Base-by-base conservation (phyloP, 139 green algal genomes). In the Micractinium conductrix region DNA sequence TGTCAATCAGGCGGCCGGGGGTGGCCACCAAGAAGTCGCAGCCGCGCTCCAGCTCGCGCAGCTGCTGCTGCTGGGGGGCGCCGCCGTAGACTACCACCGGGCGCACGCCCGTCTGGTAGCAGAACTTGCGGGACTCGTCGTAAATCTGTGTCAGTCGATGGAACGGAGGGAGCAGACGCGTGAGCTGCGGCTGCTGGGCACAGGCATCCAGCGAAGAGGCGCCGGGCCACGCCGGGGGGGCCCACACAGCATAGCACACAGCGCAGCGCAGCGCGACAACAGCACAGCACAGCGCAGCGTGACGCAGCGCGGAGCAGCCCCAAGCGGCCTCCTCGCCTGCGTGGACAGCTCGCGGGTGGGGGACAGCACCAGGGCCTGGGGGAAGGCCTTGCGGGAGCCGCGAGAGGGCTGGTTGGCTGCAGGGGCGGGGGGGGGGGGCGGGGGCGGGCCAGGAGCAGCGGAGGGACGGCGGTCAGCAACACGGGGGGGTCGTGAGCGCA, bases 1-100 rank as follows among this genome's bases (percentile, higher is more conserved):
- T 91, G 91, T 99, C 97, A 79, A 88, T 93, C 45, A 99, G 92
- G 62, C 97, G 92, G 28, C 97, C 97, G 19, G 97, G 97, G 16
- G 97, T 99, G n/a, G 97, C 97, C 26, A 99, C 96, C 82, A 99
- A 89, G 28, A 99, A 96, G 88, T 99, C 97, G 80, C 96, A 98
- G 16, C 96, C 96, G 30, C 93, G 92, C 92, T 98, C 96, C 81
- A 99, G 92, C 75, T 98, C 94, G 8, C 95, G 89, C 73, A 99
- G 90, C 96, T 98, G 96, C 79, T 98, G 93, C 43, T 91, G 91
- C 19, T 98, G 93, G 4, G 97, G 97, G 30, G 97, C 97, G 65
- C 97, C 97, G 68, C 97, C 97, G 88, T 99, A 99, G 33, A 98
- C 93, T 21, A 99, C 97, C 4, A 98, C 96, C 26, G 95, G 89